Percentiles rank a stretch among this genome's conserved stretches.
Evolutionary conservation across 2,329 filamentous ascomycete genomes (phyloP).

Genomic region (Xylaria arbuscula): DNA sequence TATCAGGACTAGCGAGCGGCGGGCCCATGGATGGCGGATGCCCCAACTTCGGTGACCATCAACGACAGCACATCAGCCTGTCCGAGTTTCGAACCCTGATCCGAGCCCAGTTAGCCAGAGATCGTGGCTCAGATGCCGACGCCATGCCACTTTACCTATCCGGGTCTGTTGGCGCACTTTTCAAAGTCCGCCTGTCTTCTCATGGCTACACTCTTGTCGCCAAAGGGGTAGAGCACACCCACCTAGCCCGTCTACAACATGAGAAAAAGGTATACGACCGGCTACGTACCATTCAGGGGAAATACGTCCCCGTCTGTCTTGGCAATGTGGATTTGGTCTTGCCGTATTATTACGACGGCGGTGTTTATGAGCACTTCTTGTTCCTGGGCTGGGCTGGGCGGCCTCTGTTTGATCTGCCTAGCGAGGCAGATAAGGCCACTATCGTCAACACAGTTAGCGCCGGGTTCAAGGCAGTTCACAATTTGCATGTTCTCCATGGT

Average conservation of each 20-base stretch:
- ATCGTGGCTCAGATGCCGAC: constrained; percentile 49
- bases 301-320: constrained; percentile 52
- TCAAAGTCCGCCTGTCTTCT: constrained; percentile 52
- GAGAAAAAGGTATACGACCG: constrained; percentile 50
- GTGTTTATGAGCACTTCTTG: constrained; percentile 50
- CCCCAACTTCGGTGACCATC: constrained; percentile 47
- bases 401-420: constrained; percentile 40
- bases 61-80: constrained; percentile 42
- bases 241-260: constrained; percentile 44
- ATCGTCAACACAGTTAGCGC: constrained; percentile 32
- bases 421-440: constrained; percentile 27
- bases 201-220: constrained; percentile 55
- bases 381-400: constrained; percentile 51
- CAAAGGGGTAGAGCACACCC: constrained; percentile 52
- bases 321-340: constrained; percentile 47
- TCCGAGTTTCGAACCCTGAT: constrained; percentile 46
- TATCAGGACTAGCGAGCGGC: constrained; percentile 65
- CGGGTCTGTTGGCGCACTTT: constrained; percentile 50
- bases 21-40: constrained; percentile 45
- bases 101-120: constrained; percentile 46
- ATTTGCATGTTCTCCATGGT: constrained; percentile 44
- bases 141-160: constrained; percentile 48
- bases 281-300: constrained; percentile 49
- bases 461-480: constrained; percentile 32
- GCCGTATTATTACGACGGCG: constrained; percentile 50